These are phyloP conservation scores for Prunus mume DNA, from an alignment of 306 rosid species.

Conservation along the genomic window DNA sequence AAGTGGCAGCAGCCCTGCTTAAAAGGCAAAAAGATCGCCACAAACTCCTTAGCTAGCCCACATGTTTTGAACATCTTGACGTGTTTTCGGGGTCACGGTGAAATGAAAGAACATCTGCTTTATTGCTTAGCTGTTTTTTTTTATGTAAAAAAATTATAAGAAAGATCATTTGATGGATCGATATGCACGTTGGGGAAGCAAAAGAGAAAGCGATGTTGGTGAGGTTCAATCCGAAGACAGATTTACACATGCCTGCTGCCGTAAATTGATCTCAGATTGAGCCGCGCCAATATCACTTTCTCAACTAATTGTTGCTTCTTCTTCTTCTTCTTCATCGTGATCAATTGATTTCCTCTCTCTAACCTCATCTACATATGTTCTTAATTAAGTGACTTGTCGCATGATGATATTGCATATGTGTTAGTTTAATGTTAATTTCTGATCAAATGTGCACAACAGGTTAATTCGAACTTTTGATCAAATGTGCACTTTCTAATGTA, in stretches of 20 bases:
- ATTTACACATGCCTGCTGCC: conserved; percentile 43
- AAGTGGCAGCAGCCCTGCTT: conserved; percentile 36
- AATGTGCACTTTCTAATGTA: neutral
- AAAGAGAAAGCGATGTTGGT: conserved; percentile 89
- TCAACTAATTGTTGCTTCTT: neutral
- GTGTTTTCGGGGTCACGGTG: conserved; percentile 24
- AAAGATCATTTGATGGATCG: conserved; percentile 20
- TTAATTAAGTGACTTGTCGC: neutral
- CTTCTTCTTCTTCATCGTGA: neutral
- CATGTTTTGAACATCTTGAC: conserved; percentile 23
- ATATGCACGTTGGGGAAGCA: conserved; percentile 31
- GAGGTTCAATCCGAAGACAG: conserved; percentile 99
- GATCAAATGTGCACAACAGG: neutral
- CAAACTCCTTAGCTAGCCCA: conserved; percentile 19
- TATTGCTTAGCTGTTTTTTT: neutral
- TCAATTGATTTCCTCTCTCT: conserved; percentile 6
- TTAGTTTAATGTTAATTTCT: neutral
- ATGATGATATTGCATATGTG: neutral
- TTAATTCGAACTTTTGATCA: neutral
- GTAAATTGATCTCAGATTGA: conserved; percentile 97
- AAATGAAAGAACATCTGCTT: conserved; percentile 24
- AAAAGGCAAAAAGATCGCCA: conserved; percentile 39
- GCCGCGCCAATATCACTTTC: conserved; percentile 99
- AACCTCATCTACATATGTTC: neutral
- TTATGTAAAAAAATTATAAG: neutral